Conservation (phyloP, 208 protist species). For the Crithidia fasciculata region DNA sequence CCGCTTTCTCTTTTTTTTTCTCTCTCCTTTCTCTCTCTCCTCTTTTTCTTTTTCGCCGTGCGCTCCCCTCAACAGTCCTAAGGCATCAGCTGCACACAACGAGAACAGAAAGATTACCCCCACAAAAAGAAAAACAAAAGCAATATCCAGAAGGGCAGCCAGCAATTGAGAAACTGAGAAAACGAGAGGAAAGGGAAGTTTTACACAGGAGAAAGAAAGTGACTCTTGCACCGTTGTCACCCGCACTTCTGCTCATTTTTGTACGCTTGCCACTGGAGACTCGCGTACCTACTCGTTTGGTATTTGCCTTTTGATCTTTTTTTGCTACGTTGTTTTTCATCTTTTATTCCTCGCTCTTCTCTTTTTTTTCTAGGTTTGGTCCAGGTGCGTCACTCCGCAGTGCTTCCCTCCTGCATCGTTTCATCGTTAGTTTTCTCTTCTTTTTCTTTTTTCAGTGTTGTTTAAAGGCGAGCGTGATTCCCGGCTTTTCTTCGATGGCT, state of each 20-base stretch:
- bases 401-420: not conserved
- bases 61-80: not conserved
- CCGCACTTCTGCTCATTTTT: no score
- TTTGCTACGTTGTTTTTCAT: not conserved
- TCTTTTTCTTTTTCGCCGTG: not conserved
- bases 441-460: slow-evolving; percentile 17
- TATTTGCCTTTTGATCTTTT: not conserved
- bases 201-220: no score
- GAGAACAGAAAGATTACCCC: not conserved
- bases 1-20: slow-evolving; percentile 17
- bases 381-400: not conserved
- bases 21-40: not conserved
- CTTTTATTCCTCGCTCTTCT: not conserved
- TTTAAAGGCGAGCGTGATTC: not conserved
- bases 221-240: no score
- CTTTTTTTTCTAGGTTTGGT: slow-evolving; percentile 6
- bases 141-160: no score
- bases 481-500: slow-evolving; percentile 1
- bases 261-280: no score
- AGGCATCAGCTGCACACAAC: not conserved
- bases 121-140: no score
- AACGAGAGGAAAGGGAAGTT: no score
- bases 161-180: no score
- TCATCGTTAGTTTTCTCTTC: slow-evolving; percentile 31
- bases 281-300: not conserved